Evolutionary conservation across 1,284 basidiomycete genomes (phyloP).

Genomic region (Chondrostereum purpureum): DNA sequence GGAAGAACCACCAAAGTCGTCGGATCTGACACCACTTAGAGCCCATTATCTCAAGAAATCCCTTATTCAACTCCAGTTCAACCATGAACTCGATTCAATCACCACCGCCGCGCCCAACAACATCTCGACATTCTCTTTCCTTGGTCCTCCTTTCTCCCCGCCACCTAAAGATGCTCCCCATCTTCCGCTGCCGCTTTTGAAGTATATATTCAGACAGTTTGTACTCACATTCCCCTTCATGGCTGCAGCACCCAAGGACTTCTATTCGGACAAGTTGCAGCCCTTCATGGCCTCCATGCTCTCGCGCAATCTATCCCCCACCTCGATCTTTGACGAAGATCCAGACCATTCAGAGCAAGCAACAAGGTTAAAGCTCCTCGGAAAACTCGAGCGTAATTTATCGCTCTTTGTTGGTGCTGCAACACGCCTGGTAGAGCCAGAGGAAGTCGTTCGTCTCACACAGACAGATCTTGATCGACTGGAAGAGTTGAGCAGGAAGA

Average conservation of each 20-base stretch:
- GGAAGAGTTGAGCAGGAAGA: constrained; percentile 59
- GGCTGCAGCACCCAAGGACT: constrained; percentile 75
- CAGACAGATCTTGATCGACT: constrained; percentile 76
- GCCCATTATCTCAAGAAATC: constrained; percentile 96
- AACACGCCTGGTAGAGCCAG: constrained; percentile 73
- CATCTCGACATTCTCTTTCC: constrained; percentile 74
- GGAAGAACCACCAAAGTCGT: constrained; percentile 4
- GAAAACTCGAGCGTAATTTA: constrained; percentile 79
- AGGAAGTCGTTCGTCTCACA: constrained; percentile 83
- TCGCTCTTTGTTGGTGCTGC: constrained; percentile 77
- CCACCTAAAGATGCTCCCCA: constrained; percentile 54
- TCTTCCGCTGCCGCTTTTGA: constrained; percentile 79
- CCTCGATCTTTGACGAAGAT: constrained; percentile 54
- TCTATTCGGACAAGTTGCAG: constrained; percentile 90
- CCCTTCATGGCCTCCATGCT: constrained; percentile 84
- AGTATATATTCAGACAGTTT: constrained; percentile 86
- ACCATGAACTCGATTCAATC: constrained; percentile 68
- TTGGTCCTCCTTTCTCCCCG: constrained; percentile 81
- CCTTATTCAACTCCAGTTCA: constrained; percentile 83
- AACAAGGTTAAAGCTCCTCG: constrained; percentile 54
- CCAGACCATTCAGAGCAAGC: constrained; percentile 46
- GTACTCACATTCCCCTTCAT: constrained; percentile 92
- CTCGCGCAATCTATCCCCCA: constrained; percentile 67
- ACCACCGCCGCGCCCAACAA: constrained; percentile 49
- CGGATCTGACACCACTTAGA: constrained; percentile 66